A percentile compares a stretch with the other conserved stretches of the same genome.
These are phyloP conservation scores for Penicillium salamii DNA, from an alignment of 495 filamentous ascomycete genomes.

Conservation along the genomic window DNA sequence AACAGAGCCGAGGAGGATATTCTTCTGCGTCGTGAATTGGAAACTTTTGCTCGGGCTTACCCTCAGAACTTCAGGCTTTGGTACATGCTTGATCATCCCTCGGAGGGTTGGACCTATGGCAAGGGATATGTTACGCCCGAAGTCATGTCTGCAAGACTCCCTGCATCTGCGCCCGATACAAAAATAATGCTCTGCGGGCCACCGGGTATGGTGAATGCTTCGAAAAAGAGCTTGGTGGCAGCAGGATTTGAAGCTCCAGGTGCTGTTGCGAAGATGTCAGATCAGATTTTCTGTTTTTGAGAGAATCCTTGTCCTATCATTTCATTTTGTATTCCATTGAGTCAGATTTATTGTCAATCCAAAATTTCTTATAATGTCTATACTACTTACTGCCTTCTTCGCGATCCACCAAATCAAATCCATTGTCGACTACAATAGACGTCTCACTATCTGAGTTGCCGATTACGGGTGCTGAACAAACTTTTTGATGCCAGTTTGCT, in stretches of 20 bases:
- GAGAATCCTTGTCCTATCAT: too few species aligned
- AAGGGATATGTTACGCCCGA: slow-evolving; percentile 18
- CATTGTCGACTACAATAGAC: too few species aligned
- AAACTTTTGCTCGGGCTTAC: slow-evolving; percentile 36
- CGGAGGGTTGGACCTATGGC: slow-evolving; percentile 15
- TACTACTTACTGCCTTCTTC: too few species aligned
- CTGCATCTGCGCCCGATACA: slow-evolving; percentile 12
- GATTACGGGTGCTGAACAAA: too few species aligned
- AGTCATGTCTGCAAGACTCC: slow-evolving; percentile 18
- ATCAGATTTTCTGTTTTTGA: slow-evolving; percentile 32
- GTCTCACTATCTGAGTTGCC: too few species aligned
- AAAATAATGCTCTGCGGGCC: slow-evolving; percentile 36
- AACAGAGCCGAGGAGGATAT: slow-evolving; percentile 35
- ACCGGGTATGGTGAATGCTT: slow-evolving; percentile 30
- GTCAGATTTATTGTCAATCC: too few species aligned
- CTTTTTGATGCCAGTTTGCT: too few species aligned
- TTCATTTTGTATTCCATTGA: too few species aligned
- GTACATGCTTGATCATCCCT: slow-evolving; percentile 37
- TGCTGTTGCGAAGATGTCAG: slow-evolving; percentile 25
- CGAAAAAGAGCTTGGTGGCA: slow-evolving; percentile 26
- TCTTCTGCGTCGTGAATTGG: slow-evolving; percentile 37
- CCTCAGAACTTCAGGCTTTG: slow-evolving; percentile 37
- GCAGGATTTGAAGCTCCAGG: slow-evolving; percentile 28
- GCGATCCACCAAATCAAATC: too few species aligned
- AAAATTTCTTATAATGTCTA: too few species aligned